A percentile compares a stretch with the other conserved stretches of the same genome.
phyloP scores from a whole-genome alignment of 176 grass and related monocot species.

The Oryza meridionalis region DNA sequence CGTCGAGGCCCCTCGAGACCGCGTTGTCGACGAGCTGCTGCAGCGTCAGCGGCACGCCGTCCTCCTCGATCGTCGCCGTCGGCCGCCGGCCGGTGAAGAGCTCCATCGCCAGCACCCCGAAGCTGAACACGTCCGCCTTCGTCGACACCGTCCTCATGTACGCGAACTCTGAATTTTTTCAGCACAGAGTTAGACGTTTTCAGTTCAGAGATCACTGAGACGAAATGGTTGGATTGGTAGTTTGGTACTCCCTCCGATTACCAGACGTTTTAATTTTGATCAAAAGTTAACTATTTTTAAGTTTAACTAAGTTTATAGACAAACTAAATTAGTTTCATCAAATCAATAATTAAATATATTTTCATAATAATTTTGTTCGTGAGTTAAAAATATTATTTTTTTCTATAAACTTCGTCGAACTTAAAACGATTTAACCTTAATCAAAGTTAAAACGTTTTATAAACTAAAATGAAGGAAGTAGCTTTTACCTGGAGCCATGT shows the following conservation, averaged over 20 bases:
- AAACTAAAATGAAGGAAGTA: neutral
- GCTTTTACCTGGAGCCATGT: constrained; percentile 86
- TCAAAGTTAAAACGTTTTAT: too few species aligned
- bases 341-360: too few species aligned
- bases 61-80: constrained; percentile 62
- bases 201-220: neutral
- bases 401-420: too few species aligned
- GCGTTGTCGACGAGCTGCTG: constrained; percentile 76
- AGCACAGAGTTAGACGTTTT: neutral
- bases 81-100: constrained; percentile 73
- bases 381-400: too few species aligned
- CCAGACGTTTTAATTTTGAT: too few species aligned
- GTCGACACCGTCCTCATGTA: constrained; percentile 72
- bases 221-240: too few species aligned
- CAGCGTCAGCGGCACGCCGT: constrained; percentile 58
- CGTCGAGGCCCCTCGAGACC: constrained; percentile 49
- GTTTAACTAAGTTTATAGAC: too few species aligned
- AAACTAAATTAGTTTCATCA: too few species aligned
- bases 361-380: too few species aligned
- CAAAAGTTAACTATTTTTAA: too few species aligned
- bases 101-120: constrained; percentile 82
- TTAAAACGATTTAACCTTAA: too few species aligned
- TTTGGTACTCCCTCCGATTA: too few species aligned
- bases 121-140: constrained; percentile 94
- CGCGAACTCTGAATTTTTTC: constrained; percentile 62